Base-by-base conservation (phyloP, 2,329 filamentous ascomycete genomes). In the Myrmaecium sp. region DNA sequence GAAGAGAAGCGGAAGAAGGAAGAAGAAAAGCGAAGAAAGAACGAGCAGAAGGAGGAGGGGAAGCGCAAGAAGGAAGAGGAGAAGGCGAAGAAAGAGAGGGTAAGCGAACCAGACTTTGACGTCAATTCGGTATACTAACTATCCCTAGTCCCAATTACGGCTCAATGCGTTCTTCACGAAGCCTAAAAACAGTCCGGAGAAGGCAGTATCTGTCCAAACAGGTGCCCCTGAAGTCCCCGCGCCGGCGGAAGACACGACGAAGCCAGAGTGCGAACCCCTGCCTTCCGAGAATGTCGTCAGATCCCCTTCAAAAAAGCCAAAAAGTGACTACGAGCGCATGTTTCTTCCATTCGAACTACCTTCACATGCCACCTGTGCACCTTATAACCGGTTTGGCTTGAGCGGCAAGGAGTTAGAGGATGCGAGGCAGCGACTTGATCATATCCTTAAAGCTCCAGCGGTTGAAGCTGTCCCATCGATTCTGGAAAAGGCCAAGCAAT, bases 341-440 rank as follows among this genome's bases (percentile, higher is more conserved):
- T 95, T 95, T 42, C 66, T 82, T 17, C 73, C 79, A 0, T 95
- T 94, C 48, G 84, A 77, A 34, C 44, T 89, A 23, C 76, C 81
- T 31, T 62, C 72, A 3, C 66, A 81, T 41, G 77, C 81, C 2
- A 66, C 54, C n/a, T 39, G 94, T 28, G 82, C 83, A 1, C 60
- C 64, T 0, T 38, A 60, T 25, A 58, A 53, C 26, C 33, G 38
- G 1, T 42, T 48, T 11, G 41, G 45, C n/a, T 30, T 18, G 8
- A 20, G 25, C 14, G 27, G 42, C 3, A 37, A 34, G n/a, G 39
- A 39, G 24, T 26, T 46, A 18, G 36, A 42, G 8, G 36, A 39
- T 13, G 47, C 48, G 4, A 32, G 32, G 16, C 18, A 34, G 23
- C 43, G 46, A 15, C 29, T 53, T 10, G 43, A 51, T 11, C 27